Percentiles rank a stretch among this genome's conserved stretches.
phyloP scores from a whole-genome alignment of 495 filamentous ascomycete genomes.

The Podospora bellae-mahoneyi region DNA sequence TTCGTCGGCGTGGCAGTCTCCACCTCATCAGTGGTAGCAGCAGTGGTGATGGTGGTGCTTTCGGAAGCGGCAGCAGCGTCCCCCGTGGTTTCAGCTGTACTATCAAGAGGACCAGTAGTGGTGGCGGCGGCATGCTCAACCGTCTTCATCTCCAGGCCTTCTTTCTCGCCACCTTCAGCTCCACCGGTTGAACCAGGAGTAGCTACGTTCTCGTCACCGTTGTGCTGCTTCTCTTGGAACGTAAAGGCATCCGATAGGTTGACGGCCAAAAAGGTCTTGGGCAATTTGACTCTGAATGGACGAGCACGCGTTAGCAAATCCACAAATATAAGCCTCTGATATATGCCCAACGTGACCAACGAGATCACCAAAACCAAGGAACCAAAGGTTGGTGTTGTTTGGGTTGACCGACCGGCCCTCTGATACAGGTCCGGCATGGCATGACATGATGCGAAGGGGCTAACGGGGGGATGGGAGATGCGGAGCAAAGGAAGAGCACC shows the following conservation, averaged over 20 bases:
- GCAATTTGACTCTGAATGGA: conserved; percentile 73
- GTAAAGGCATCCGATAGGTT: conserved; percentile 73
- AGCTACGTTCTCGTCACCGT: conserved; percentile 27
- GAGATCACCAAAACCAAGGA: not conserved
- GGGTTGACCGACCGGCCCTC: not conserved
- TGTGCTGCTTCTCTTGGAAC: conserved; percentile 48
- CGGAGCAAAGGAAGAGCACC: conserved; percentile 10
- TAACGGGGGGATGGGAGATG: conserved; percentile 5
- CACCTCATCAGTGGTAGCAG: not conserved
- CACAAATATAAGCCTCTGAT: not conserved
- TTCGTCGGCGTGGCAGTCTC: not conserved
- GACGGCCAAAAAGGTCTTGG: conserved; percentile 87
- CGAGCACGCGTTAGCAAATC: not conserved
- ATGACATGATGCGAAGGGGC: not conserved
- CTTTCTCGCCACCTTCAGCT: conserved; percentile 1
- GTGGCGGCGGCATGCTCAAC: not conserved
- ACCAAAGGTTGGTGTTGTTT: not conserved
- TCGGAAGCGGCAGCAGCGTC: not conserved
- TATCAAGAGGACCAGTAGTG: not conserved
- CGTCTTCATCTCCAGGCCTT: conserved; percentile 15
- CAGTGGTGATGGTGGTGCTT: not conserved
- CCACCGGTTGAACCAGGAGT: not conserved
- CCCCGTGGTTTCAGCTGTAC: not conserved
- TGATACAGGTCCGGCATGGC: not conserved
- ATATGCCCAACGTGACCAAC: not conserved